phyloP scores from a whole-genome alignment of 768 basidiomycete genomes.

The Tulasnella sp. region DNA sequence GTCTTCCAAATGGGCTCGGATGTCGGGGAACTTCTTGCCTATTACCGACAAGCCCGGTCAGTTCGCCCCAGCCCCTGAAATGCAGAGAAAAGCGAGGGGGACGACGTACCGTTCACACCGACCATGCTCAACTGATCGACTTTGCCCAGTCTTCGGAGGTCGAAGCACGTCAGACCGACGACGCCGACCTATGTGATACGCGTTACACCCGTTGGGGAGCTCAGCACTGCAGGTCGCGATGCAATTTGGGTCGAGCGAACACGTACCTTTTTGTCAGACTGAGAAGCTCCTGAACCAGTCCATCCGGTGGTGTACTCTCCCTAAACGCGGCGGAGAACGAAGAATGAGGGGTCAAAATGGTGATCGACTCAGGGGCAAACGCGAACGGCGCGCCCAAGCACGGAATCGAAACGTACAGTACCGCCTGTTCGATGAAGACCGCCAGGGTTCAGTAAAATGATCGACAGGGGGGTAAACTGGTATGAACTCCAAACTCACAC shows the following conservation, averaged over 20 bases:
- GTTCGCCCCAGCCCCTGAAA: background rate
- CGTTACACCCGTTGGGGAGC: background rate
- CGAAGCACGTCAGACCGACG: constrained; percentile 84
- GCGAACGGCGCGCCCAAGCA: too few species aligned
- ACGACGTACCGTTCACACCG: constrained; percentile 47
- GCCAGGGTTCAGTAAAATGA: background rate
- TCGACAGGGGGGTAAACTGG: too few species aligned
- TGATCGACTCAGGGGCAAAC: background rate
- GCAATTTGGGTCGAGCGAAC: background rate
- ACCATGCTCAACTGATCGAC: constrained; percentile 80
- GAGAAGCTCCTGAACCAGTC: constrained; percentile 87
- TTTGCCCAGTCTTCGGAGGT: constrained; percentile 80
- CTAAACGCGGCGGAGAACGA: constrained; percentile 34
- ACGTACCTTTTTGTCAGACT: constrained; percentile 86
- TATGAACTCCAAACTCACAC: background rate
- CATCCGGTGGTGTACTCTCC: constrained; percentile 95
- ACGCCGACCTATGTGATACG: constrained; percentile 38
- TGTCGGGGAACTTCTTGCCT: constrained; percentile 73
- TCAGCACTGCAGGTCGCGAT: background rate
- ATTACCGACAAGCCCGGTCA: background rate
- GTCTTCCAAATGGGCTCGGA: constrained; percentile 70
- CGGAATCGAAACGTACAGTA: background rate
- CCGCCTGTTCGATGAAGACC: background rate
- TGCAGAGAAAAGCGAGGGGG: constrained; percentile 10
- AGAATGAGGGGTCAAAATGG: background rate